Conservation (phyloP, 176 grass and related monocot species). For the Tillandsia fasciculata region DNA sequence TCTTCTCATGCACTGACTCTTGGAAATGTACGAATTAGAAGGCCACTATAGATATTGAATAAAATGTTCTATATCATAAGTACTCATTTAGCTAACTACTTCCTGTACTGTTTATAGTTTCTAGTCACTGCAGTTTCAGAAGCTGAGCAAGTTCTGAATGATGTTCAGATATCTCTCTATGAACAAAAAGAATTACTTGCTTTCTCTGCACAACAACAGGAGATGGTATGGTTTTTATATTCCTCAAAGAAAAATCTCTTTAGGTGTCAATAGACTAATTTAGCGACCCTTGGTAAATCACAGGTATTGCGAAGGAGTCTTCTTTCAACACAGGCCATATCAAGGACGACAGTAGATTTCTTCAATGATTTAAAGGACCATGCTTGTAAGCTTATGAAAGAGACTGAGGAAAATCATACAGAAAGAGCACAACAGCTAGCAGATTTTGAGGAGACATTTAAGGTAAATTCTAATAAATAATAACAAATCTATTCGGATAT, state of each 20-base stretch:
- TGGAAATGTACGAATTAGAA: conserved; percentile 48
- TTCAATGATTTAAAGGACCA: conserved; percentile 36
- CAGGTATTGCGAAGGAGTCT: conserved; percentile 58
- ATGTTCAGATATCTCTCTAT: conserved; percentile 39
- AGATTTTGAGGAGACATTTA: conserved; percentile 61
- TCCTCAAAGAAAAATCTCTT: not conserved
- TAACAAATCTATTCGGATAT: not conserved
- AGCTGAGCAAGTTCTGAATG: conserved; percentile 43
- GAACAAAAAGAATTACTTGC: conserved; percentile 52
- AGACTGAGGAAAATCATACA: conserved; percentile 47
- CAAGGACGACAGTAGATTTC: conserved; percentile 49
- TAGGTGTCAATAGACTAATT: not conserved
- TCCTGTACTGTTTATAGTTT: conserved; percentile 38
- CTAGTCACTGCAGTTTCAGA: conserved; percentile 53
- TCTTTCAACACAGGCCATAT: conserved; percentile 57
- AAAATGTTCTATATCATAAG: not conserved
- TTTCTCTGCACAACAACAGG: conserved; percentile 49
- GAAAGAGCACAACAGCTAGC: conserved; percentile 25
- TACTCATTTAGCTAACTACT: not conserved
- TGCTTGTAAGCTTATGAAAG: conserved; percentile 30
- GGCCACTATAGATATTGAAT: not conserved
- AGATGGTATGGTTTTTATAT: conserved; percentile 33
- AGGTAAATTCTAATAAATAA: conserved; percentile 39
- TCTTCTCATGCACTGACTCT: conserved; percentile 35
- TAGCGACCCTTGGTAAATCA: not conserved